Conservation (phyloP, 192 early-diverging fungal genomes). For the Coemansia sp. region DNA sequence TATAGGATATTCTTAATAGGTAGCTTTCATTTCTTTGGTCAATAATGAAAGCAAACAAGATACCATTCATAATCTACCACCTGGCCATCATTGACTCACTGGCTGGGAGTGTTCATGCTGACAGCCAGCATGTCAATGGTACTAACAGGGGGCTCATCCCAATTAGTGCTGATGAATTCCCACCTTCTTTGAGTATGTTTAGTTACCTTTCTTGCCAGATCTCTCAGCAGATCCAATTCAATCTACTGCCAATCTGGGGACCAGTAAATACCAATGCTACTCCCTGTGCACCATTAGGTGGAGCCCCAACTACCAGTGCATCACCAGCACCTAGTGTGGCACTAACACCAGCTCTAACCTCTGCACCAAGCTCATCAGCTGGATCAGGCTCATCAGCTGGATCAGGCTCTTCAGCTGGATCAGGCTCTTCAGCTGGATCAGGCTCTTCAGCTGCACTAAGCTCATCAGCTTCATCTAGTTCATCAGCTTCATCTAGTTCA, state of each 20-base stretch:
- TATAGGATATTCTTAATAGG: not conserved
- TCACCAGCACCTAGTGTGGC: not conserved
- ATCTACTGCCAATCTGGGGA: constrained; percentile 9
- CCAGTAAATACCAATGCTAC: not conserved
- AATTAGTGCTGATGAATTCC: constrained; percentile 2
- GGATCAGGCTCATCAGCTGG: not conserved
- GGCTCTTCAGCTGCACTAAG: no score
- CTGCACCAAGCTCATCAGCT: constrained; percentile 2
- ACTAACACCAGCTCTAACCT: not conserved
- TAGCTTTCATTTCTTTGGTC: not conserved
- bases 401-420: no score
- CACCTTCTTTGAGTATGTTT: constrained; percentile 16
- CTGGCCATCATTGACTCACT: constrained; percentile 18
- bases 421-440: no score
- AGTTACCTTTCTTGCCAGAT: constrained; percentile 24
- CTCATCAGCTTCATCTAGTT: no score
- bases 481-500: constrained; percentile 12
- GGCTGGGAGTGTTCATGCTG: not conserved
- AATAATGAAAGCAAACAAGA: constrained; percentile 27
- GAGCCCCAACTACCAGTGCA: not conserved
- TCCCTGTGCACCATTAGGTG: not conserved
- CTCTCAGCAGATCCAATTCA: constrained; percentile 2
- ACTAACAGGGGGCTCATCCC: not conserved
- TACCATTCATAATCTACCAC: constrained; percentile 22
- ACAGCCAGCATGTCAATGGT: not conserved